A percentile compares a stretch with the other conserved stretches of the same genome.
Conservation (phyloP, 352 stramenopile species). For the Phytopythium aichiense region DNA sequence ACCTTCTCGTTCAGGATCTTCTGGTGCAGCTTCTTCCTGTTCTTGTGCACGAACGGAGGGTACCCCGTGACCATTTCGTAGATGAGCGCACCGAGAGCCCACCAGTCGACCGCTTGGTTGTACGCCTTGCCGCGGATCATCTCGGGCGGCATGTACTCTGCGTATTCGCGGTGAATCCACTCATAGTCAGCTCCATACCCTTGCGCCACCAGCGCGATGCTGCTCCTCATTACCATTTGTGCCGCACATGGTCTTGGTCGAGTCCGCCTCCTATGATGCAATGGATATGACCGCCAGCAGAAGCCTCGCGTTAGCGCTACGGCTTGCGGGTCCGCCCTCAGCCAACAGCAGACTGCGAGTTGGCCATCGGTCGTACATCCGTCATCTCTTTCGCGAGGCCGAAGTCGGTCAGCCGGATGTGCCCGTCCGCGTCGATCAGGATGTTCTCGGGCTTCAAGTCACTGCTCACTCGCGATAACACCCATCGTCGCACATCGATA, state of each 20-base stretch:
- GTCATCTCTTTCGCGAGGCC: slow-evolving; percentile 78
- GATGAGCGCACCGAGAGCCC: slow-evolving; percentile 77
- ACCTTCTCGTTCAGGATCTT: slow-evolving; percentile 87
- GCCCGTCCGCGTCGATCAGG: slow-evolving; percentile 69
- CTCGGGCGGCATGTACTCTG: slow-evolving; percentile 86
- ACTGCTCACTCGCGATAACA: not conserved
- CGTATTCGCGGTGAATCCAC: not conserved
- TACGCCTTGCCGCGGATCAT: slow-evolving; percentile 85
- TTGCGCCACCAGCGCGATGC: no score
- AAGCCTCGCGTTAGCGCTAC: slow-evolving; percentile 2
- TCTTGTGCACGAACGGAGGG: slow-evolving; percentile 77
- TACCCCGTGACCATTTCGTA: slow-evolving; percentile 88
- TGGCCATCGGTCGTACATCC: slow-evolving; percentile 22
- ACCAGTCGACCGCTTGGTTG: slow-evolving; percentile 87
- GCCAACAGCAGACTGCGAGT: not conserved
- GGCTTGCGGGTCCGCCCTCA: not conserved
- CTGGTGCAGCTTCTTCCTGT: slow-evolving; percentile 83
- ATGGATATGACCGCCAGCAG: slow-evolving; percentile 1
- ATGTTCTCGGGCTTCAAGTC: slow-evolving; percentile 87
- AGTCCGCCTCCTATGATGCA: slow-evolving; percentile 52
- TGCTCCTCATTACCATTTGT: slow-evolving; percentile 46
- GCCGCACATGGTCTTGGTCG: slow-evolving; percentile 78
- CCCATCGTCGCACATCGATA: not conserved
- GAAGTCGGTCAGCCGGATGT: slow-evolving; percentile 86
- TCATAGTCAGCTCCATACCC: not conserved